phyloP scores from a whole-genome alignment of 768 basidiomycete species.

The Hebeloma cylindrosporum region DNA sequence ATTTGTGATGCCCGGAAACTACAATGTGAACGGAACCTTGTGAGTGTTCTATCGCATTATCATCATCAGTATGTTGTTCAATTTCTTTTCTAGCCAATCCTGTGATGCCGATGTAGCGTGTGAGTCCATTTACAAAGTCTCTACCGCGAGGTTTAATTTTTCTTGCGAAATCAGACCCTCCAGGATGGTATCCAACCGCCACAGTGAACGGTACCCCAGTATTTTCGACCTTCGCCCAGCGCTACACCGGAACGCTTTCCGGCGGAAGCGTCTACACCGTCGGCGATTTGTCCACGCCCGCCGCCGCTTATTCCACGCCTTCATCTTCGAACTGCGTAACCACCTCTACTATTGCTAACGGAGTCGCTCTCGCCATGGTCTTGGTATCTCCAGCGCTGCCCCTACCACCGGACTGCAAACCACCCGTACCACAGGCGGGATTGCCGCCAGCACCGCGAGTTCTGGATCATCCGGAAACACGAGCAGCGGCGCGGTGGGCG shows the following conservation, averaged over 20 bases:
- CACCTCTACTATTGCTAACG: constrained; percentile 38
- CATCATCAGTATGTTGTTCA: background rate
- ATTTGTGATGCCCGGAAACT: constrained; percentile 49
- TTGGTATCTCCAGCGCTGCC: constrained; percentile 25
- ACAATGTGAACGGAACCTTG: constrained; percentile 43
- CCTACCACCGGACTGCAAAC: constrained; percentile 5
- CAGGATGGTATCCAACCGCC: constrained; percentile 46
- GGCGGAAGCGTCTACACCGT: constrained; percentile 38
- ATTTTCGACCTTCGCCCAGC: constrained; percentile 46
- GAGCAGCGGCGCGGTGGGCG: constrained; percentile 14
- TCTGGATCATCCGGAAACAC: constrained; percentile 13
- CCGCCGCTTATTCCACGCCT: constrained; percentile 34
- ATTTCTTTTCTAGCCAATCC: constrained; percentile 29
- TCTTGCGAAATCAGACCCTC: constrained; percentile 31
- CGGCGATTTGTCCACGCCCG: constrained; percentile 39
- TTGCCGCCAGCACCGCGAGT: background rate
- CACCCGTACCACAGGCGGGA: background rate
- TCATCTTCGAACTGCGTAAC: constrained; percentile 42
- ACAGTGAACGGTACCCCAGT: constrained; percentile 35
- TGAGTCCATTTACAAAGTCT: constrained; percentile 16
- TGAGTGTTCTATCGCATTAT: constrained; percentile 19
- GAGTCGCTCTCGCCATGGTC: constrained; percentile 30
- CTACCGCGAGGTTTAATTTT: background rate
- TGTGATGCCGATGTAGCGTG: constrained; percentile 47
- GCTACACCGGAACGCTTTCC: constrained; percentile 37